Evolutionary conservation across 129 eudicot species (phyloP).

Genomic region (Gnaphalium uliginosum): DNA sequence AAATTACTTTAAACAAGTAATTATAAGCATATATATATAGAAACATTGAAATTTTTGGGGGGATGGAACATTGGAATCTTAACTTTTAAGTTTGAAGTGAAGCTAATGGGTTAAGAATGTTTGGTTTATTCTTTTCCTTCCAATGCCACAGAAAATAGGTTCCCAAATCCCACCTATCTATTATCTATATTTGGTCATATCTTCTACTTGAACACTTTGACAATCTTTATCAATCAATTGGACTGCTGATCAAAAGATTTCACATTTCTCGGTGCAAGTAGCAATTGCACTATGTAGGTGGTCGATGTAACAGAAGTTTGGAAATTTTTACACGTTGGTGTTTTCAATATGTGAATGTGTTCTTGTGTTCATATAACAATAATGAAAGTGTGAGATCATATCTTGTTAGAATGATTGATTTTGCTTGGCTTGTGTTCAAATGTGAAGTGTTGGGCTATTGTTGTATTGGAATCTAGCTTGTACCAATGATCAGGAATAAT

Average conservation of each 20-base stretch:
- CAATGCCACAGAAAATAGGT: slow-evolving; percentile 69
- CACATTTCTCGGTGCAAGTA: no score
- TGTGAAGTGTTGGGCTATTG: background rate
- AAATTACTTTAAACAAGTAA: background rate
- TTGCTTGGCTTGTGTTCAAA: background rate
- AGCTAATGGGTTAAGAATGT: slow-evolving; percentile 55
- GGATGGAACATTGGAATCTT: slow-evolving; percentile 63
- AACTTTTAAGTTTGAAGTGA: slow-evolving; percentile 50
- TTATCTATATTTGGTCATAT: slow-evolving; percentile 19
- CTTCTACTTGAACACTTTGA: slow-evolving; percentile 17
- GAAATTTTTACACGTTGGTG: no score
- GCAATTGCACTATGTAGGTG: no score
- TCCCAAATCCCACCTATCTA: slow-evolving; percentile 34
- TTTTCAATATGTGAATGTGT: no score
- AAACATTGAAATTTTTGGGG: background rate
- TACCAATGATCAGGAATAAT: no score
- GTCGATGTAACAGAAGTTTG: background rate
- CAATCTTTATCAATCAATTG: slow-evolving; percentile 1
- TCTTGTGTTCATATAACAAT: background rate
- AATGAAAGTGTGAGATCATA: background rate
- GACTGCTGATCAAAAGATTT: background rate
- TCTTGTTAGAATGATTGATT: background rate
- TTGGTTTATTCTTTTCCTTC: slow-evolving; percentile 45
- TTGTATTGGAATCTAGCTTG: background rate
- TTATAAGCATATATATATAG: background rate